A percentile compares a stretch with the other conserved stretches of the same genome.
Evolutionary conservation across 208 protist species (phyloP).

Genomic region (Trypanosoma rangeli): DNA sequence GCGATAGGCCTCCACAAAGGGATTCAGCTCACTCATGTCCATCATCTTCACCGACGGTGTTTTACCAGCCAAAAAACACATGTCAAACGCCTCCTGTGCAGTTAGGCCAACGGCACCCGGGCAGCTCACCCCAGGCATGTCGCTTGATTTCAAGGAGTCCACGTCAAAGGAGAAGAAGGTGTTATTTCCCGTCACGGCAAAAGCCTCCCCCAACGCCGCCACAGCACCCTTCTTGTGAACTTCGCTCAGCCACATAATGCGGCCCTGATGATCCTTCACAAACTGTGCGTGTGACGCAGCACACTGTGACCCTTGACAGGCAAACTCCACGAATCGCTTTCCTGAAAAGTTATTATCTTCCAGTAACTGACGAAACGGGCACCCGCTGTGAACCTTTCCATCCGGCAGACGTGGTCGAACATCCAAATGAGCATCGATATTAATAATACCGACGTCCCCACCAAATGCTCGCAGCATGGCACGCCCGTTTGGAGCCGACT

Average conservation of each 20-base stretch:
- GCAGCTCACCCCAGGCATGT: conserved; percentile 58
- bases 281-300: conserved; percentile 46
- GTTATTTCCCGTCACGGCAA: conserved; percentile 32
- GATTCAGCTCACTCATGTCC: conserved; percentile 75
- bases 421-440: conserved; percentile 84
- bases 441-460: conserved; percentile 52
- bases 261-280: conserved; percentile 35
- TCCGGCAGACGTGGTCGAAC: conserved; percentile 43
- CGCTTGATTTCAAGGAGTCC: conserved; percentile 43
- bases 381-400: conserved; percentile 58
- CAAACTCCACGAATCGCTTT: conserved; percentile 72
- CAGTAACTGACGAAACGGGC: conserved; percentile 63
- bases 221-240: conserved; percentile 19
- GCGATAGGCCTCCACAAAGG: conserved; percentile 51
- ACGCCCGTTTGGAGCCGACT: conserved; percentile 57
- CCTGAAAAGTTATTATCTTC: conserved; percentile 32
- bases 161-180: conserved; percentile 84
- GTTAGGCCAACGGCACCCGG: conserved; percentile 48
- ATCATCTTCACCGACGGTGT: conserved; percentile 40
- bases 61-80: conserved; percentile 52
- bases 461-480: conserved; percentile 33
- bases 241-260: conserved; percentile 49
- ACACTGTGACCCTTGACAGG: conserved; percentile 69
- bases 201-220: conserved; percentile 19
- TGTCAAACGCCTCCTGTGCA: conserved; percentile 58